These are phyloP conservation scores for Theobroma cacao DNA, from an alignment of 345 rosid species.

Conservation along the genomic window DNA sequence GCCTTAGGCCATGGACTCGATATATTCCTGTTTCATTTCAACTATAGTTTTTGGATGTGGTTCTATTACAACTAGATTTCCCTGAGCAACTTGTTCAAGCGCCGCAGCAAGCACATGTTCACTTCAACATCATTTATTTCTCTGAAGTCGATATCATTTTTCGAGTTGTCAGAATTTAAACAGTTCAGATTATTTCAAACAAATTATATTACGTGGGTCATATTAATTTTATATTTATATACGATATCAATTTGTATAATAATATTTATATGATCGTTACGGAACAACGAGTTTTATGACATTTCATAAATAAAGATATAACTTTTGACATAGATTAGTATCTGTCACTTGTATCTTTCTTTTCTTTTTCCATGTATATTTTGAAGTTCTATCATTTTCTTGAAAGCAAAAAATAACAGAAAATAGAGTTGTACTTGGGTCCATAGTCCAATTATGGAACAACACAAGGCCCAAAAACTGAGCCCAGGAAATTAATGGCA, in stretches of 20 bases:
- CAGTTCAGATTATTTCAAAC: background rate
- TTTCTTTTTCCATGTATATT: background rate
- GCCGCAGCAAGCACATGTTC: background rate
- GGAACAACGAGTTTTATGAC: background rate
- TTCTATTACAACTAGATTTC: background rate
- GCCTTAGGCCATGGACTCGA: background rate
- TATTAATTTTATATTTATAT: background rate
- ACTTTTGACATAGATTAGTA: background rate
- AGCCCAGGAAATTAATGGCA: conserved; percentile 4
- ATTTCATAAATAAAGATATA: background rate
- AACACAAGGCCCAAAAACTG: background rate
- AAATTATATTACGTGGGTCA: background rate
- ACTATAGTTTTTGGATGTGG: background rate
- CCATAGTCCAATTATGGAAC: background rate
- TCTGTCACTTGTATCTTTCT: background rate
- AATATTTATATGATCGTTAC: background rate
- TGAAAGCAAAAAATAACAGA: background rate
- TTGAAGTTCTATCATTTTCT: background rate
- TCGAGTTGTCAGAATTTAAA: background rate
- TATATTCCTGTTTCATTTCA: background rate
- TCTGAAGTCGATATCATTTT: too few relatives aligned
- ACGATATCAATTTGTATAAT: background rate
- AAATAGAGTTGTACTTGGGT: background rate
- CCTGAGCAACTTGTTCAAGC: background rate
- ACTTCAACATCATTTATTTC: background rate